Conservation (phyloP, 2,329 filamentous ascomycete genomes). For the Biscogniauxia marginata region DNA sequence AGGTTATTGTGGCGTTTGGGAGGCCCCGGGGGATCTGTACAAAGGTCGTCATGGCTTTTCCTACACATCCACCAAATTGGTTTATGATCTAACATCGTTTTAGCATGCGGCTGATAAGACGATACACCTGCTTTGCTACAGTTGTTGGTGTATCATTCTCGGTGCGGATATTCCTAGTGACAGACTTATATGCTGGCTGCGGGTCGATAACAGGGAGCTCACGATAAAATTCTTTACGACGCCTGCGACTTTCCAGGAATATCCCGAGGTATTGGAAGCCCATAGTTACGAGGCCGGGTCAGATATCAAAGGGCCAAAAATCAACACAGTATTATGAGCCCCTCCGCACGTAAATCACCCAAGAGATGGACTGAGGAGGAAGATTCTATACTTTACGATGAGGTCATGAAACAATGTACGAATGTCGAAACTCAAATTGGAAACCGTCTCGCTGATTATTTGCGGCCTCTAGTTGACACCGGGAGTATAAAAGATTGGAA, state of each 20-base stretch:
- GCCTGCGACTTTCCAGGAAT: background rate
- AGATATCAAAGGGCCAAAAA: background rate
- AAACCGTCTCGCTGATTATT: background rate
- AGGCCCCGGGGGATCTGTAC: background rate
- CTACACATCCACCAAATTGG: background rate
- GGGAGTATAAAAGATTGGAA: constrained; percentile 29
- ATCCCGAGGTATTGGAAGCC: background rate
- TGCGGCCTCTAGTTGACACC: background rate
- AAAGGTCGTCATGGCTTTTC: background rate
- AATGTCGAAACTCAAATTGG: background rate
- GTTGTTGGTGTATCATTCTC: background rate
- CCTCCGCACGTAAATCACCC: background rate
- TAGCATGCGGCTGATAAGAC: background rate
- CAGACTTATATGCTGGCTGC: background rate
- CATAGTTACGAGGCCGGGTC: background rate
- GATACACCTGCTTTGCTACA: background rate
- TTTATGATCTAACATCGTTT: background rate
- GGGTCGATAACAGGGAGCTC: background rate
- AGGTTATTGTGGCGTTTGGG: background rate
- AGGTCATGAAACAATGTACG: background rate
- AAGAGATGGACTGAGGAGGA: background rate
- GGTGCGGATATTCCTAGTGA: background rate
- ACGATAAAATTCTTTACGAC: background rate
- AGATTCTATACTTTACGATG: background rate
- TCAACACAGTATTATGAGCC: background rate